Percentiles rank a stretch among this genome's conserved stretches.
Evolutionary conservation across 2,329 filamentous ascomycete genomes (phyloP).

Genomic region (Thelonectria blattea): DNA sequence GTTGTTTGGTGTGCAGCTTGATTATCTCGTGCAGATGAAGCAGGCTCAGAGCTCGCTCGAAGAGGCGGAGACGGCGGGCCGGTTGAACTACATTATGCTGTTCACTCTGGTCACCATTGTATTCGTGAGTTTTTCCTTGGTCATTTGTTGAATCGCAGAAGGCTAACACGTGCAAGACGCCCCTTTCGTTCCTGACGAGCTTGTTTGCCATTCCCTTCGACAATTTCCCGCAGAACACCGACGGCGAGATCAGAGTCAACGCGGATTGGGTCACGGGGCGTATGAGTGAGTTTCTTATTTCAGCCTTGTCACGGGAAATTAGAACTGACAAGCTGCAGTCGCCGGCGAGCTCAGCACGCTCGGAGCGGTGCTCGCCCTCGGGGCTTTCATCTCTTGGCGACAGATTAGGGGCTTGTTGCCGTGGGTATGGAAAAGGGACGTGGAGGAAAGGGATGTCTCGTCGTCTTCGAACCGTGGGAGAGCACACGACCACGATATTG

Average conservation of each 20-base stretch:
- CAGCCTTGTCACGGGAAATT: too few species aligned
- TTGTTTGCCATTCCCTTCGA: not conserved
- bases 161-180: not conserved
- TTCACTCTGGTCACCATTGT: conserved; percentile 26
- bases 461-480: not conserved
- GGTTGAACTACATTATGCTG: conserved; percentile 22
- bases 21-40: conserved; percentile 19
- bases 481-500: too few species aligned
- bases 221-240: not conserved
- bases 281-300: not conserved
- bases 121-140: conserved; percentile 18
- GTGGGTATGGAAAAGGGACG: not conserved
- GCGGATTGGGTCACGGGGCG: not conserved
- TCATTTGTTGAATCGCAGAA: not conserved
- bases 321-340: not conserved
- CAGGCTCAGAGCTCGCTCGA: conserved; percentile 25
- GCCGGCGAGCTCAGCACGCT: not conserved
- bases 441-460: not conserved
- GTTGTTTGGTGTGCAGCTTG: not conserved
- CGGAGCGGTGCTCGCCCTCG: not conserved
- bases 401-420: not conserved
- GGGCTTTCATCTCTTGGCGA: not conserved
- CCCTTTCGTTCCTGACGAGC: not conserved
- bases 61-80: conserved; percentile 18
- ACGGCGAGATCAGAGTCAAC: not conserved